A percentile compares a stretch with the other conserved stretches of the same genome.
Evolutionary conservation across 306 rosid genomes (phyloP).

Genomic region (Castanospermum australe): DNA sequence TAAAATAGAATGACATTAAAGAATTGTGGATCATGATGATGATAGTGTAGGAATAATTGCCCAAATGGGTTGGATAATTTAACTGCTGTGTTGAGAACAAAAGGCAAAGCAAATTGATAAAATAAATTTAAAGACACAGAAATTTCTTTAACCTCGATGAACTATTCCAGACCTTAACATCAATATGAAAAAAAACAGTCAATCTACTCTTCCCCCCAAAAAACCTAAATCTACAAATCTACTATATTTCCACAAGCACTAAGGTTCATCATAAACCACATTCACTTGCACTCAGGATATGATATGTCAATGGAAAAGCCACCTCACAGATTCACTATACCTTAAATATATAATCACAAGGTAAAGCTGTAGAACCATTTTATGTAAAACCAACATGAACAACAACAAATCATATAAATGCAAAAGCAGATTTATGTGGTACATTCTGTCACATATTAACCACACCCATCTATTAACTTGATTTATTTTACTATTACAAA

Average conservation of each 20-base stretch:
- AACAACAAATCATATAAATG: neutral
- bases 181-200: neutral
- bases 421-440: neutral
- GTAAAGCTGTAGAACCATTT: neutral
- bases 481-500: neutral
- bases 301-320: neutral
- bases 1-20: neutral
- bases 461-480: slow-evolving; percentile 3
- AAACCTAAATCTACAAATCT: neutral
- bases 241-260: neutral
- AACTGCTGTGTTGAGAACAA: neutral
- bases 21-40: neutral
- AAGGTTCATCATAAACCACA: neutral
- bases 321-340: neutral
- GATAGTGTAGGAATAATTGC: neutral
- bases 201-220: neutral
- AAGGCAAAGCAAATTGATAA: slow-evolving; percentile 13
- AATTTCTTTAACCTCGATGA: neutral
- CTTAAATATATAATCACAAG: neutral
- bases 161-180: neutral
- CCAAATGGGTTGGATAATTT: neutral
- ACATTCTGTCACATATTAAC: neutral
- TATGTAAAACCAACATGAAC: neutral
- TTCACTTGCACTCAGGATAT: neutral
- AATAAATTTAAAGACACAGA: neutral